Evolutionary conservation across 2,329 filamentous ascomycete genomes (phyloP).

Genomic region (Pochonia chlamydosporia): DNA sequence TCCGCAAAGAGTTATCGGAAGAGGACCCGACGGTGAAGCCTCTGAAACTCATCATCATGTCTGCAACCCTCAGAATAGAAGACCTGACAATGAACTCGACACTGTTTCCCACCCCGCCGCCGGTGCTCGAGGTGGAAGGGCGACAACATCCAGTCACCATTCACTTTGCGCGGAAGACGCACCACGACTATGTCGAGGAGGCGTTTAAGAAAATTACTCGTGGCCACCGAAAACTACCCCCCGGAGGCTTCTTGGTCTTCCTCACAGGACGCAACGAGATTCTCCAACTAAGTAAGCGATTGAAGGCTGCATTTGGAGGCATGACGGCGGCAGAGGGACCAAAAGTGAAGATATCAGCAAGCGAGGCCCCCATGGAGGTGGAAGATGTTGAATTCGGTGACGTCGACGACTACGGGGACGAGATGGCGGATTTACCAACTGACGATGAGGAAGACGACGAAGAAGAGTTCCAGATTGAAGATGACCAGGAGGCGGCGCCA

Average conservation of each 20-base stretch:
- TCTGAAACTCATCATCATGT: slow-evolving; percentile 96
- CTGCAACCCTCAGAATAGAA: slow-evolving; percentile 83
- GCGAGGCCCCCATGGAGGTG: slow-evolving; percentile 71
- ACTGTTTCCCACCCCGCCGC: slow-evolving; percentile 73
- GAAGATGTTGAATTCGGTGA: slow-evolving; percentile 84
- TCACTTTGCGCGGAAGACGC: slow-evolving; percentile 80
- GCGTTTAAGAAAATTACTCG: slow-evolving; percentile 79
- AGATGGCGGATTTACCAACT: slow-evolving; percentile 54
- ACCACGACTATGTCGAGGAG: slow-evolving; percentile 85
- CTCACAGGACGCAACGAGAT: slow-evolving; percentile 94
- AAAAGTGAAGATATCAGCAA: slow-evolving; percentile 69
- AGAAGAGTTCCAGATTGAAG: slow-evolving; percentile 62
- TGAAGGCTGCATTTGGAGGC: slow-evolving; percentile 63
- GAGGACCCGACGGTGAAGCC: slow-evolving; percentile 69
- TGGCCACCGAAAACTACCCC: slow-evolving; percentile 84
- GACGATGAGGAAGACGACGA: slow-evolving; percentile 52
- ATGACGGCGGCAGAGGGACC: slow-evolving; percentile 52
- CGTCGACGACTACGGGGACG: slow-evolving; percentile 54
- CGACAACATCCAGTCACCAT: slow-evolving; percentile 85
- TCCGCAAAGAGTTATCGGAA: slow-evolving; percentile 67
- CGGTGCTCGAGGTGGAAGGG: slow-evolving; percentile 83
- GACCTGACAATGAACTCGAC: slow-evolving; percentile 82
- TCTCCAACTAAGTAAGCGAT: slow-evolving; percentile 67
- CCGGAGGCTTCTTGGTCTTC: slow-evolving; percentile 89
- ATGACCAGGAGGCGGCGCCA: slow-evolving; percentile 53